Base-by-base conservation (phyloP, 495 filamentous ascomycete genomes). In the Daldinia vernicosa region DNA sequence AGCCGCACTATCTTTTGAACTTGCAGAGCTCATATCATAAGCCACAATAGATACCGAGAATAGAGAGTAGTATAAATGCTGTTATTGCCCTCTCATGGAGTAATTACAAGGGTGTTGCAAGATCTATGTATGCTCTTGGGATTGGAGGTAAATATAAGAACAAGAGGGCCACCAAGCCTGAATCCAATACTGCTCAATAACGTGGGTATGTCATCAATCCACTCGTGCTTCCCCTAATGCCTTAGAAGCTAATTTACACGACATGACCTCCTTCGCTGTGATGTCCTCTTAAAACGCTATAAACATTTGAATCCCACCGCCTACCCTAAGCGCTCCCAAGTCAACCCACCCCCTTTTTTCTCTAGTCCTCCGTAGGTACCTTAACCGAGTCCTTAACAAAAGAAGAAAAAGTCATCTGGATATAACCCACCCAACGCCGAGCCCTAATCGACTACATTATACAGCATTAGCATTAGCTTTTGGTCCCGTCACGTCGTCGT, bases 341-440 rank as follows among this genome's bases (percentile, higher is more conserved):
- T 47, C 43, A 11, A 14, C 17, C 43, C 3, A 47, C 17, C 43
- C 43, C 43, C 43, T 0, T 6, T 24, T 24, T 11, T 47, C 6
- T 11, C 19, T 1, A 3, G n/a, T 45, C 40, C 11, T 4, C 15
- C 7, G 14, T 39, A n/a, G n/a, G n/a, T n/a, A 15, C 37, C 37
- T 19, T 45, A 17, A n/a, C 40, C 40, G 45, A 6, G 14, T 14
- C 15, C 17, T 14, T 43, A 53, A 9, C 9, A 22, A 52, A 24
- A 14, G 50, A 28, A 5, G 28, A 30, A 17, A 14, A 22, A 37
- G 17, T 9, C 17, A 24, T 33, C 30, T 3, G 24, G 32, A 57
- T 24, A 50, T 22, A 35, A 54, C 35, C 50, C n/a, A 54, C 35
- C 50, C n/a, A 57, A 64, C 43, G 47, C 60, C 47, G n/a, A 17